Base-by-base conservation (phyloP, 2,329 filamentous ascomycete genomes). In the Aspergillus intermedius region DNA sequence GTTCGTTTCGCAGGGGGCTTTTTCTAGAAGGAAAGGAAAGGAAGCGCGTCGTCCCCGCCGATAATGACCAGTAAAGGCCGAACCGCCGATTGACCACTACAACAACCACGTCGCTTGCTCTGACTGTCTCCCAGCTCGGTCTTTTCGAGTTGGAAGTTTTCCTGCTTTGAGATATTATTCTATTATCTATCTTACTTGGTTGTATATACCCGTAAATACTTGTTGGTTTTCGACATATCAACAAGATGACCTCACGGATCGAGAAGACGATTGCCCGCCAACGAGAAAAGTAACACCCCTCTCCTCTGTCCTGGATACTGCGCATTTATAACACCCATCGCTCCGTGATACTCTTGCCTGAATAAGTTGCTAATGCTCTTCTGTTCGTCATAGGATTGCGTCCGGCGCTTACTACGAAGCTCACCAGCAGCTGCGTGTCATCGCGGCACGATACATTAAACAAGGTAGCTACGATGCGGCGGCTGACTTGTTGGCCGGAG, bases 381-480 rank as follows among this genome's bases (percentile, higher is more conserved):
- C 42, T 50, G 21, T 32, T 42, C 47, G 7, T 22, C 49, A 3
- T 60, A 88, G 89, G 71, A 95, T 95, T 70, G 78, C 82, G 58
- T 89, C 94, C 70, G 91, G 91, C 63, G 86, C 93, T 67, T 96
- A 83, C 78, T 98, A 98, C 76, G 93, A 98, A 79, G 93, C 93
- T 50, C 91, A 97, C 74, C 93, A 98, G 72, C 93, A 98, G 76
- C 88, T 95, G 57, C 89, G 93, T 54, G 91, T 96, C 47, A 91
- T 96, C 59, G 91, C 91, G 52, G 86, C 89, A 35, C 90, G 94
- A 49, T 95, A 98, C 74, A 83, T 91, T 68, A 97, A 97, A 75
- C 79, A 86, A 40, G 76, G 81, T 53, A 91, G 91, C 78, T 96
- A 87, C 80, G 69, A 78, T 58, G 86, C 89, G 10, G 93, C 94